Conservation (phyloP, 2,329 filamentous ascomycete genomes). For the Trichoderma polysporum region DNA sequence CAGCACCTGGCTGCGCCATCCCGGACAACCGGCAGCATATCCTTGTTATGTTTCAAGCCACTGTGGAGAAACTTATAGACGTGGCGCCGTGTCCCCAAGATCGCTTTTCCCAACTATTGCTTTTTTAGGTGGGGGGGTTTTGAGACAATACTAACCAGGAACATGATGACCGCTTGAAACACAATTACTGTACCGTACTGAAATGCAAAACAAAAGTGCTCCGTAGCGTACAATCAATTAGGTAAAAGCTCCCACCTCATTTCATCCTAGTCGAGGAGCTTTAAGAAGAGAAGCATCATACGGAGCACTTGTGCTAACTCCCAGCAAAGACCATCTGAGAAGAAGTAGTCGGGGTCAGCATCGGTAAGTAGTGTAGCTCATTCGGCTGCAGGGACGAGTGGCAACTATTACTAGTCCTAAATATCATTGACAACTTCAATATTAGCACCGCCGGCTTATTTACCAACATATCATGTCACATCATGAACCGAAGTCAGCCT, state of each 20-base stretch:
- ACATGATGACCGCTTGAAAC: background rate
- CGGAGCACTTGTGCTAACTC: too few relatives aligned
- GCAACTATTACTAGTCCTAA: background rate
- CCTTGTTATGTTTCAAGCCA: conserved; percentile 19
- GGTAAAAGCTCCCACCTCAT: background rate
- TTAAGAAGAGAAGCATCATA: background rate
- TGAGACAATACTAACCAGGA: background rate
- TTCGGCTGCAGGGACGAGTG: background rate
- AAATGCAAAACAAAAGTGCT: background rate
- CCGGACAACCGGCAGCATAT: conserved; percentile 2
- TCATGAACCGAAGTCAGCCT: background rate
- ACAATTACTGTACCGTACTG: background rate
- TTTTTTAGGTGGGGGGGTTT: background rate
- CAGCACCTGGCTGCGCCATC: conserved; percentile 16
- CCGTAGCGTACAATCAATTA: background rate
- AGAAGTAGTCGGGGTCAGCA: background rate
- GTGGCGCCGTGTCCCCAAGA: conserved; percentile 19
- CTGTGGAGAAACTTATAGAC: conserved; percentile 10
- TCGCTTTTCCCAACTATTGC: background rate
- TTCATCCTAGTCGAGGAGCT: background rate
- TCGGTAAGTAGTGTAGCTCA: background rate
- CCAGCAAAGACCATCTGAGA: background rate
- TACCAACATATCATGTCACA: background rate
- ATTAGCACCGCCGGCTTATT: background rate
- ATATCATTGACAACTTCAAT: background rate